phyloP scores from a whole-genome alignment of 2,329 filamentous ascomycete genomes.

The Curvularia eragrostidis region DNA sequence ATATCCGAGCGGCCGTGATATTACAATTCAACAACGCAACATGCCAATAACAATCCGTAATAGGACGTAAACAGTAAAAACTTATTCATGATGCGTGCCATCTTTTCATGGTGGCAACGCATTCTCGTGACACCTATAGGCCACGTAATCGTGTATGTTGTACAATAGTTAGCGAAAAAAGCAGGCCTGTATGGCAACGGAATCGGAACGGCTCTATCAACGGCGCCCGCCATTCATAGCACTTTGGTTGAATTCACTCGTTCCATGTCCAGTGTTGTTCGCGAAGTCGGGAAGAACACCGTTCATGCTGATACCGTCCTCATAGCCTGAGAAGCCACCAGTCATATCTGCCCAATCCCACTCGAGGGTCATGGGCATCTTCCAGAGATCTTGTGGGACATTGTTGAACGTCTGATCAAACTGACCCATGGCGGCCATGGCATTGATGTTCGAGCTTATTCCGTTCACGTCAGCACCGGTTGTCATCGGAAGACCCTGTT shows the following conservation, averaged over 20 bases:
- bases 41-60: not conserved
- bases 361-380: constrained; percentile 94
- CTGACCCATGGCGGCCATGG: constrained; percentile 47
- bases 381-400: constrained; percentile 91
- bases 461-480: constrained; percentile 31
- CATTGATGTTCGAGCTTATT: constrained; percentile 35
- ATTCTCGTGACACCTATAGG: not conserved
- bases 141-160: constrained; percentile 9
- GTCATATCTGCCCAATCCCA: constrained; percentile 75
- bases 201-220: not conserved
- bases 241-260: constrained; percentile 44
- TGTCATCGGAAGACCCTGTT: constrained; percentile 33
- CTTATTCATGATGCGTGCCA: not conserved
- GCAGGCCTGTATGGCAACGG: not conserved
- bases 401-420: constrained; percentile 78
- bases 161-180: constrained; percentile 1
- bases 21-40: not conserved
- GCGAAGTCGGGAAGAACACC: constrained; percentile 46
- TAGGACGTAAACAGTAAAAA: not conserved
- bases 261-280: constrained; percentile 36
- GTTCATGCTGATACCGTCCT: constrained; percentile 50
- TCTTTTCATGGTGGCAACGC: not conserved
- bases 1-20: not conserved
- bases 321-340: constrained; percentile 43
- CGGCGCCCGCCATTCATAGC: constrained; percentile 42